phyloP scores from a whole-genome alignment of 139 green algal species.

The Chlamydomonas incerta region DNA sequence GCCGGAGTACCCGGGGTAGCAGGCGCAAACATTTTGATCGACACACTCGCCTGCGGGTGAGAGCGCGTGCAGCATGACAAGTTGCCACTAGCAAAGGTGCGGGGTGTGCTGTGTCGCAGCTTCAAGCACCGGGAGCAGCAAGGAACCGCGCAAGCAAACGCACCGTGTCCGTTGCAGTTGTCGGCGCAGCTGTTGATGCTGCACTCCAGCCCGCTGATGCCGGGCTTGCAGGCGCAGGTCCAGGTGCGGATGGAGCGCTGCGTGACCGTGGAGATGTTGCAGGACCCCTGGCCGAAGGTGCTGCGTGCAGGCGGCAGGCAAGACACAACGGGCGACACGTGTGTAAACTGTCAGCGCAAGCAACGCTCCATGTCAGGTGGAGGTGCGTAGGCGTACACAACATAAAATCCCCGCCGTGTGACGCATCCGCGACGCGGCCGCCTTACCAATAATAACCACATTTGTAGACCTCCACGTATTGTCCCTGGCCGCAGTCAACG shows the following conservation, averaged over 20 bases:
- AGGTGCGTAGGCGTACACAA: too few species aligned
- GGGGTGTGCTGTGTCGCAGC: too few species aligned
- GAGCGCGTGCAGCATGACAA: too few species aligned
- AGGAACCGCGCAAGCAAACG: background rate
- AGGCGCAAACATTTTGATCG: slow-evolving; percentile 40
- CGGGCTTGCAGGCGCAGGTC: slow-evolving; percentile 42
- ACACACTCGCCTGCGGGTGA: slow-evolving; percentile 34
- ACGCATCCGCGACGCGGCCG: too few species aligned
- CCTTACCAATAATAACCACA: slow-evolving; percentile 40
- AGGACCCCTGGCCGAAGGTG: slow-evolving; percentile 48
- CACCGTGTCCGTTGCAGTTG: slow-evolving; percentile 42
- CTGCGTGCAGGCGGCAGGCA: background rate
- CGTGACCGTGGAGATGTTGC: background rate
- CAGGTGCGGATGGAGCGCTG: slow-evolving; percentile 11
- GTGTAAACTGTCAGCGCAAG: too few species aligned
- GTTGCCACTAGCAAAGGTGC: too few species aligned
- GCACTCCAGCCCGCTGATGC: slow-evolving; percentile 31
- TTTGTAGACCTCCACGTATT: slow-evolving; percentile 30
- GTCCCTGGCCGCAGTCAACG: background rate
- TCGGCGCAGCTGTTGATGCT: slow-evolving; percentile 39
- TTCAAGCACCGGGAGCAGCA: too few species aligned
- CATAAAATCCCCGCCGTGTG: too few species aligned
- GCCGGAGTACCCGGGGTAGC: slow-evolving; percentile 43
- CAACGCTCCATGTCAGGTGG: too few species aligned
- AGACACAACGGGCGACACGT: too few species aligned